A percentile compares a stretch with the other conserved stretches of the same genome.
Evolutionary conservation across 257 asterid species (phyloP).

Genomic region (Echium plantagineum): DNA sequence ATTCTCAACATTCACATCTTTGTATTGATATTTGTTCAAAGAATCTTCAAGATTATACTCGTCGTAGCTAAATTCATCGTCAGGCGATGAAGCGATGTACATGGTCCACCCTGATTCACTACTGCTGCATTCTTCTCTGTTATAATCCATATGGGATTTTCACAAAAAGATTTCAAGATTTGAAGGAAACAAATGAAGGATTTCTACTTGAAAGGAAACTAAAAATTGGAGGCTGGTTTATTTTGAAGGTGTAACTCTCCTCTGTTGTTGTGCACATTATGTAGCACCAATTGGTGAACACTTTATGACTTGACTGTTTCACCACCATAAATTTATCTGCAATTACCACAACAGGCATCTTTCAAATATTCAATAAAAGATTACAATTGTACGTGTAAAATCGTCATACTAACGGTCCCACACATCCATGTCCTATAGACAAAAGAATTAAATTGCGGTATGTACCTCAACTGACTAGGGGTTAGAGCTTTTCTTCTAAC

Average conservation of each 20-base stretch:
- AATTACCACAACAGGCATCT: slow-evolving; percentile 19
- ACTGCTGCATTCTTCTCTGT: slow-evolving; percentile 76
- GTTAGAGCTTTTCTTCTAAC: too few relatives aligned
- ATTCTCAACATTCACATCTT: slow-evolving; percentile 1
- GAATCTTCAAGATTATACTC: slow-evolving; percentile 17
- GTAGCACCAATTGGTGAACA: background rate
- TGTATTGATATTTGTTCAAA: slow-evolving; percentile 8
- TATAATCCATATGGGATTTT: slow-evolving; percentile 41
- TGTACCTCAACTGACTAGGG: too few relatives aligned
- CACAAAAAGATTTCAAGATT: slow-evolving; percentile 2
- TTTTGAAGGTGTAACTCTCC: background rate
- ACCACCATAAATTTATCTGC: slow-evolving; percentile 1
- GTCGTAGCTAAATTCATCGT: slow-evolving; percentile 13
- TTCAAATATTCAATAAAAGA: too few relatives aligned
- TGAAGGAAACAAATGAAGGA: slow-evolving; percentile 8
- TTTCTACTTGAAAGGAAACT: background rate
- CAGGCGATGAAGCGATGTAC: slow-evolving; percentile 58
- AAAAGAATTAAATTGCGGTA: too few relatives aligned
- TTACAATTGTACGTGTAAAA: too few relatives aligned
- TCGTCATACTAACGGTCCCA: too few relatives aligned
- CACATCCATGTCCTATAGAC: too few relatives aligned
- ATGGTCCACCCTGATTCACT: slow-evolving; percentile 90
- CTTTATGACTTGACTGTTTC: background rate
- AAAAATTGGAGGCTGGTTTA: background rate
- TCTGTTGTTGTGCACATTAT: slow-evolving; percentile 3